Evolutionary conservation across 202 grass and related monocot species (phyloP), one percentile per base, ranked within the genome.

Genomic region (Panicum virgatum): DNA sequence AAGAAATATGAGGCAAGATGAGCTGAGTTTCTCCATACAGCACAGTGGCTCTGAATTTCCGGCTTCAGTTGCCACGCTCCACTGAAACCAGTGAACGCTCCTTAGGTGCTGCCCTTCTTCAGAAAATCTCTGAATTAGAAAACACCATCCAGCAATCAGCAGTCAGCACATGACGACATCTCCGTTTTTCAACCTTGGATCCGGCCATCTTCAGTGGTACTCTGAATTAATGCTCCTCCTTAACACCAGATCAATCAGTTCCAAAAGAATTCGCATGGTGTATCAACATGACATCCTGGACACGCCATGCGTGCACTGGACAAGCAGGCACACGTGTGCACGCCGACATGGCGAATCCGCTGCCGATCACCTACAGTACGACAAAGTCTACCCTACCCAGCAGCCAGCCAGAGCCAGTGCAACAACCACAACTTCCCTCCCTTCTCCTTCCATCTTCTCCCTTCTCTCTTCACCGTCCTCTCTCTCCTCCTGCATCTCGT

Each of bases 241-340:
- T 18, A 63, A 46, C 30, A 73, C 23, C 15, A 13, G 20, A 73
- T 62, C 67, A 18, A 50, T 3, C 8, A 61, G 80, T 27, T 15
- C 20, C 58, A 23, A 50, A 15, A 73, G 47, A 50, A 15, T 47
- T 15, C 4, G 45, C 45, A 36, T 22, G 25, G 9, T 6, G n/a
- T 27, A 59, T 32, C 23, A 70, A 25, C 66, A 26, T 51, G 47
- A 39, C 80, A 62, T 50, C 37, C 6, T 32, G 64, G 50, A 58
- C 11, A 46, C 25, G 56, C 38, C 69, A 43, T 54, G 45, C 70
- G 52, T 66, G 36, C 46, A 75, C 34, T 14, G 81, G 57, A 47
- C 25, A 75, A 83, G 61, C 36, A 64, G 23, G 10, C 70, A 66
- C 60, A 83, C 81, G 79, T 81, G 50, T 57, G 46, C 60, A 56